Evolutionary conservation across 2,329 filamentous ascomycete genomes (phyloP).

Genomic region (Helotiales sp.): DNA sequence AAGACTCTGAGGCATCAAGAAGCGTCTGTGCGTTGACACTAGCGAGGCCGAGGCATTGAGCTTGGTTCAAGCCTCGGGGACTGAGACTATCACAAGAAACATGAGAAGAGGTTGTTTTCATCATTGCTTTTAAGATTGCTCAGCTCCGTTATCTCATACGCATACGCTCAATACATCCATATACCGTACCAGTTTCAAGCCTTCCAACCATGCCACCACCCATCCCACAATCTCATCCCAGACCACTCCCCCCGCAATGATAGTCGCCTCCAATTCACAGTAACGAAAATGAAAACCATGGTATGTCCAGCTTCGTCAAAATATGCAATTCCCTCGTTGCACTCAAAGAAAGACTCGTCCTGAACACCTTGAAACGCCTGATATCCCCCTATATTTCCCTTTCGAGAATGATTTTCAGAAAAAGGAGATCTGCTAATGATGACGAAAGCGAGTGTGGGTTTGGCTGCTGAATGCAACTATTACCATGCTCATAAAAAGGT

Average conservation of each 20-base stretch:
- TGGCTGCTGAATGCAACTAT: conserved; percentile 26
- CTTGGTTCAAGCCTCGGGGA: no score
- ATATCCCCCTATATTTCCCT: conserved; percentile 24
- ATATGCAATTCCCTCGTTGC: conserved; percentile 4
- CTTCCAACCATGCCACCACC: conserved; percentile 2
- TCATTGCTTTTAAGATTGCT: not conserved
- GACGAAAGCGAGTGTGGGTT: conserved; percentile 29
- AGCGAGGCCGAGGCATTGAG: no score
- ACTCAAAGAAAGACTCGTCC: not conserved
- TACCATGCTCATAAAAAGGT: conserved; percentile 24
- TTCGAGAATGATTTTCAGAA: conserved; percentile 14
- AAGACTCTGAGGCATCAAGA: conserved; percentile 6
- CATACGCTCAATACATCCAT: not conserved
- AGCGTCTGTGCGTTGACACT: not conserved
- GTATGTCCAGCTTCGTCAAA: conserved; percentile 7
- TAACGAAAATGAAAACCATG: not conserved
- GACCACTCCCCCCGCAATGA: not conserved
- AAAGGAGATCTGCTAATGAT: conserved; percentile 20
- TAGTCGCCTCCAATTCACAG: not conserved
- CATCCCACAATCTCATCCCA: not conserved
- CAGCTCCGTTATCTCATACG: not conserved
- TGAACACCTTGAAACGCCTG: conserved; percentile 23
- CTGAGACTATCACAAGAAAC: no score
- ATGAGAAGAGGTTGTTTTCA: not conserved
- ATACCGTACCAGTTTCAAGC: not conserved